These are phyloP conservation scores for Polytolypa hystricis DNA, from an alignment of 2,329 filamentous ascomycete species.

Conservation along the genomic window DNA sequence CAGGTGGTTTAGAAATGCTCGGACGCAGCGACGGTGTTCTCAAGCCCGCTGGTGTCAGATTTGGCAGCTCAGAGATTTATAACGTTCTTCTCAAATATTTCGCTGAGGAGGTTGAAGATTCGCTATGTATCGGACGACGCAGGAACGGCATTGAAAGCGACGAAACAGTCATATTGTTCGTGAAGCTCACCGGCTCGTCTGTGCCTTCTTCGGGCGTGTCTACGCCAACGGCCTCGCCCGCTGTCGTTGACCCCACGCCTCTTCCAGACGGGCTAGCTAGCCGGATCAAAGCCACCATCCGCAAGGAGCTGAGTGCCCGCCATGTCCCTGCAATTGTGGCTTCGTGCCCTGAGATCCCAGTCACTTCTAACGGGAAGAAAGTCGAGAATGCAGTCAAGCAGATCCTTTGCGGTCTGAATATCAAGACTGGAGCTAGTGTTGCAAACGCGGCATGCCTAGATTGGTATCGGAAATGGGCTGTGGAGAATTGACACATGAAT, in stretches of 20 bases:
- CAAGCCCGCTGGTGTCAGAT: conserved; percentile 83
- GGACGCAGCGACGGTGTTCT: conserved; percentile 86
- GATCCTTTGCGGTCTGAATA: conserved; percentile 74
- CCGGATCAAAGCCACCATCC: conserved; percentile 57
- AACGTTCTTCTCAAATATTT: conserved; percentile 85
- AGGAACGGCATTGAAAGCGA: conserved; percentile 59
- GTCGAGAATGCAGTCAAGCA: conserved; percentile 95
- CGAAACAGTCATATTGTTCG: conserved; percentile 79
- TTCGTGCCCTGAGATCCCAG: conserved; percentile 74
- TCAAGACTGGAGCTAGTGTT: conserved; percentile 88
- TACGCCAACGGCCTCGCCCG: conserved; percentile 7
- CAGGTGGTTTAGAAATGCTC: conserved; percentile 77
- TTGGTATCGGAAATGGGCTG: conserved; percentile 76
- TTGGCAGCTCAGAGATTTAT: conserved; percentile 92
- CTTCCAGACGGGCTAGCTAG: conserved; percentile 52
- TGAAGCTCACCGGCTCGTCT: conserved; percentile 52
- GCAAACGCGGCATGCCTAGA: conserved; percentile 79
- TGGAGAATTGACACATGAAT: conserved; percentile 28
- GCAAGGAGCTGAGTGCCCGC: conserved; percentile 69
- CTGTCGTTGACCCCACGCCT: conserved; percentile 30
- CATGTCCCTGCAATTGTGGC: conserved; percentile 82
- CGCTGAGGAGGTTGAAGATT: conserved; percentile 65
- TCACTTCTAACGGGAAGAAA: conserved; percentile 95
- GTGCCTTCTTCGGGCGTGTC: conserved; percentile 10
- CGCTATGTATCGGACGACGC: conserved; percentile 73